Percentiles rank a stretch among this genome's conserved stretches.
These are phyloP conservation scores for Suillus subalutaceus DNA, from an alignment of 768 basidiomycete genomes.

Conservation along the genomic window DNA sequence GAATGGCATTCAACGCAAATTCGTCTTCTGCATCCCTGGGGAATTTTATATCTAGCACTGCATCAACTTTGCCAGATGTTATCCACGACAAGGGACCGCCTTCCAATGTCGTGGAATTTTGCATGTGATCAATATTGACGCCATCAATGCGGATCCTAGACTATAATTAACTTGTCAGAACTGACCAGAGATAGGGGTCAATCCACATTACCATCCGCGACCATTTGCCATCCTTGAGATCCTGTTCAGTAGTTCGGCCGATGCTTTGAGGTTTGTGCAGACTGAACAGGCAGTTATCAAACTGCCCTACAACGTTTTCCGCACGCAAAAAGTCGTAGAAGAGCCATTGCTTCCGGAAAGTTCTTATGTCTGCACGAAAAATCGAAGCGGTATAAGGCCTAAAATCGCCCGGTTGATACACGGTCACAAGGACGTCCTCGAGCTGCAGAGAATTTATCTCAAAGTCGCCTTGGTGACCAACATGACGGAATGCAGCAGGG, in stretches of 20 bases:
- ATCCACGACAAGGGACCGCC: conserved; percentile 95
- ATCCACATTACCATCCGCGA: conserved; percentile 75
- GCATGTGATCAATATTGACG: conserved; percentile 93
- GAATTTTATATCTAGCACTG: conserved; percentile 97
- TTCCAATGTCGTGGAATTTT: conserved; percentile 77
- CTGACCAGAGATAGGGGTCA: conserved; percentile 1
- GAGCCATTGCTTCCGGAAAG: conserved; percentile 89
- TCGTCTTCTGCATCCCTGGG: conserved; percentile 78
- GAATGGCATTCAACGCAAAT: conserved; percentile 73
- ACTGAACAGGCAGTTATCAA: conserved; percentile 97
- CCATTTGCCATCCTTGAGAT: conserved; percentile 83
- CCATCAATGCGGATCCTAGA: conserved; percentile 97
- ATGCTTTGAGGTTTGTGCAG: conserved; percentile 96
- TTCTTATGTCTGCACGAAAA: conserved; percentile 86
- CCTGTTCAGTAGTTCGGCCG: conserved; percentile 85
- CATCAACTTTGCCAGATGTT: conserved; percentile 93
- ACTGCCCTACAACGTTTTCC: conserved; percentile 95
- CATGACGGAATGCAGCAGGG: conserved; percentile 80
- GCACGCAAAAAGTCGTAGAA: conserved; percentile 93
- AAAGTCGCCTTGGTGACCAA: conserved; percentile 80
- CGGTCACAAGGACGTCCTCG: conserved; percentile 91
- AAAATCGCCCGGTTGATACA: conserved; percentile 92
- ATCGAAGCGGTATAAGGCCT: conserved; percentile 91
- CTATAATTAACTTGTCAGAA: conserved; percentile 40
- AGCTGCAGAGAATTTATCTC: conserved; percentile 87